Conservation (phyloP, 2,329 filamentous ascomycete species). For the Tolypocladium tropicale region DNA sequence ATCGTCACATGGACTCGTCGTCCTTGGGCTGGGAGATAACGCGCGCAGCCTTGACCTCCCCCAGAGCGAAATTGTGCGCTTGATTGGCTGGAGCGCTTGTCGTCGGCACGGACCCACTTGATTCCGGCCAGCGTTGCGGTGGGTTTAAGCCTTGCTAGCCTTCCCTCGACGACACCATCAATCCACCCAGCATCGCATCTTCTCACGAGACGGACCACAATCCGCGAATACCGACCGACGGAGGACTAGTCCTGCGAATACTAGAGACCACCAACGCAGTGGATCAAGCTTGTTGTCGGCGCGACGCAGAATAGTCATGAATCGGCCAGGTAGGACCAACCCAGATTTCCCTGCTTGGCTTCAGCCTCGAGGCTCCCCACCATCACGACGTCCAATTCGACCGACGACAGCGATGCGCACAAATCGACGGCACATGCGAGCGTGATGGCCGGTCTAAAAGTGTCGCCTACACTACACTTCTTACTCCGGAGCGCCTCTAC, state of each 20-base stretch:
- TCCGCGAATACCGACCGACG: background rate
- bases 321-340: conserved; percentile 46
- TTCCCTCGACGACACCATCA: conserved; percentile 12
- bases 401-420: background rate
- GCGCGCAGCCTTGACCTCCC: background rate
- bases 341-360: conserved; percentile 13
- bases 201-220: background rate
- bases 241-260: background rate
- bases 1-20: background rate
- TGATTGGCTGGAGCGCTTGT: conserved; percentile 17
- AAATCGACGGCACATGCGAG: background rate
- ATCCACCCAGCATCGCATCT: conserved; percentile 3
- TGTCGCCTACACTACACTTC: background rate
- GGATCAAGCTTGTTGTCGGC: background rate
- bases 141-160: conserved; percentile 13
- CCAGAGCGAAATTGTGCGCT: background rate
- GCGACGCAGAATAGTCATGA: conserved; percentile 34
- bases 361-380: conserved; percentile 8
- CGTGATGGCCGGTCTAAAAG: background rate
- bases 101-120: conserved; percentile 29
- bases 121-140: conserved; percentile 19
- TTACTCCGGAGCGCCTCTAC: background rate
- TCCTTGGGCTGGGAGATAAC: background rate
- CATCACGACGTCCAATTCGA: background rate
- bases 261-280: background rate